A percentile compares a stretch with the other conserved stretches of the same genome.
phyloP scores from a whole-genome alignment of 1,284 basidiomycete species.

The Moniliella sp. region DNA sequence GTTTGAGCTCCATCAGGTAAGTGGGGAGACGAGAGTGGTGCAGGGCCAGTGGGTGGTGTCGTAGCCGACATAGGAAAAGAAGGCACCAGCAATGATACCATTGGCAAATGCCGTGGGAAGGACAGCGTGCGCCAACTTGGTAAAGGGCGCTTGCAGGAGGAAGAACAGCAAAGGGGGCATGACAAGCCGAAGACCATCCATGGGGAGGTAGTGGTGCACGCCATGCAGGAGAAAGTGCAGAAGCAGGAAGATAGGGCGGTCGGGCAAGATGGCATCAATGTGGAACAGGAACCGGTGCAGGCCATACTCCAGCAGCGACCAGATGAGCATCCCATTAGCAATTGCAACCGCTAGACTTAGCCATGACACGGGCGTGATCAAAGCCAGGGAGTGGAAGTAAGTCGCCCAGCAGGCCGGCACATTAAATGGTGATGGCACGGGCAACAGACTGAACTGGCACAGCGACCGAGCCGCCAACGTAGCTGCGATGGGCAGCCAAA shows the following conservation, averaged over 20 bases:
- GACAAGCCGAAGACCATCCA: constrained; percentile 61
- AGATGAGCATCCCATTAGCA: constrained; percentile 66
- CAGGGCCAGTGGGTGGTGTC: constrained; percentile 34
- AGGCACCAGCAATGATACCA: constrained; percentile 73
- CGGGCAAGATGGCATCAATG: constrained; percentile 70
- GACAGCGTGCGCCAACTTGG: constrained; percentile 55
- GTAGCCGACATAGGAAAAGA: constrained; percentile 56
- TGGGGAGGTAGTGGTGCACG: constrained; percentile 88
- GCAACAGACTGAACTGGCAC: constrained; percentile 50
- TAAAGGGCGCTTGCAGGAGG: constrained; percentile 64
- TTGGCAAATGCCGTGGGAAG: constrained; percentile 74
- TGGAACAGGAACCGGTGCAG: constrained; percentile 96
- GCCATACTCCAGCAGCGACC: constrained; percentile 82
- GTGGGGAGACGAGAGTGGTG: constrained; percentile 45
- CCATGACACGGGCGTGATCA: not conserved
- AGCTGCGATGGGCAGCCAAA: constrained; percentile 72
- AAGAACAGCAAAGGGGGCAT: constrained; percentile 83
- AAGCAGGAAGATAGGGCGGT: constrained; percentile 54
- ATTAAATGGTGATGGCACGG: not conserved
- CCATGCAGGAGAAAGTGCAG: constrained; percentile 87
- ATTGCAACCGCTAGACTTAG: constrained; percentile 34
- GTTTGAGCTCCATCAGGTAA: constrained; percentile 77
- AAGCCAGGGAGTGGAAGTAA: too few species aligned
- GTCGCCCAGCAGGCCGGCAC: too few species aligned
- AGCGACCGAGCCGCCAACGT: constrained; percentile 62